phyloP scores from a whole-genome alignment of 1,139 yeast species.

The Hyphopichia burtonii region DNA sequence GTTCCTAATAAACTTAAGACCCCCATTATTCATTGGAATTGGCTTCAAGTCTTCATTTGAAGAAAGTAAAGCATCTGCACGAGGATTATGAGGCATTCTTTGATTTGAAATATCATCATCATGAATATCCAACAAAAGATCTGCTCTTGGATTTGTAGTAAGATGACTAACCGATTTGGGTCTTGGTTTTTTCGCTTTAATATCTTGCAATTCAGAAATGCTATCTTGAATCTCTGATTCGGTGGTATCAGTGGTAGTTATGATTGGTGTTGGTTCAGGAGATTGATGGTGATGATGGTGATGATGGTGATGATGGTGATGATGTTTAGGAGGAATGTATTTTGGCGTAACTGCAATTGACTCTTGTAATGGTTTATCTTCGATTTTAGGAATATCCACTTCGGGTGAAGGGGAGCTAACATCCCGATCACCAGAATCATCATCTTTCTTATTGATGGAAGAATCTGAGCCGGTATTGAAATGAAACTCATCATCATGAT shows the following conservation, averaged over 20 bases:
- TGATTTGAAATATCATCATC: not conserved
- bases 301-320: not conserved
- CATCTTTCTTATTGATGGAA: conserved; percentile 1
- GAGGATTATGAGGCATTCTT: conserved; percentile 38
- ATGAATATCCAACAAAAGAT: not conserved
- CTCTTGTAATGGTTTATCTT: not conserved
- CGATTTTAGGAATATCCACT: not conserved
- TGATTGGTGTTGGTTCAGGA: conserved; percentile 6
- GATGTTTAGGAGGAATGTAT: conserved; percentile 1
- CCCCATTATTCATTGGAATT: conserved; percentile 35
- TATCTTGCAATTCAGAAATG: not conserved
- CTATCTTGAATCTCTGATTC: not conserved
- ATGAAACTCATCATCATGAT: conserved; percentile 7
- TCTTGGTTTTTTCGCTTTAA: not conserved
- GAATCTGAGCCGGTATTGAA: conserved; percentile 2
- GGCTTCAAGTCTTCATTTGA: conserved; percentile 42
- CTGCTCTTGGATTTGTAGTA: conserved; percentile 1
- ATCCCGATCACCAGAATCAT: not conserved
- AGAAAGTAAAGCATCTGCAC: conserved; percentile 48
- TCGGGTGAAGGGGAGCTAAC: not conserved
- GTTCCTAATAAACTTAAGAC: conserved; percentile 43
- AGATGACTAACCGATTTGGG: conserved; percentile 1
- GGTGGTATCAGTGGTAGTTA: conserved; percentile 8
- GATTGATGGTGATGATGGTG: not conserved
- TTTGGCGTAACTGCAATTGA: not conserved